These are phyloP conservation scores for Pilobolus umbonatus DNA, from an alignment of 192 early-diverging fungal genomes.

Conservation along the genomic window DNA sequence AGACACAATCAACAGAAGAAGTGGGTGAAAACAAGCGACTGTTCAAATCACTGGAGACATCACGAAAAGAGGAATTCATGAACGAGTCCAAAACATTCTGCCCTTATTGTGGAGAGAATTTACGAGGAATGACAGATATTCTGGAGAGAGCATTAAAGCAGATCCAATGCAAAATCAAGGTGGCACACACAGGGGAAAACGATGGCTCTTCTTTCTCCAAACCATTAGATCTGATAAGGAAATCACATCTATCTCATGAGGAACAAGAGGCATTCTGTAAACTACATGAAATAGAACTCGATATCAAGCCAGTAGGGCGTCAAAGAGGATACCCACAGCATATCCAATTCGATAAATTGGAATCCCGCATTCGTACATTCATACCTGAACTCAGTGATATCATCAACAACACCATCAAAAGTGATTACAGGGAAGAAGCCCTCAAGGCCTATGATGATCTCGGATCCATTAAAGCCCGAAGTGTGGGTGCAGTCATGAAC, in stretches of 20 bases:
- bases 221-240: not conserved
- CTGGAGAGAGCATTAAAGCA: not conserved
- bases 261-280: constrained; percentile 37
- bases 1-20: too few species aligned
- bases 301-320: constrained; percentile 36
- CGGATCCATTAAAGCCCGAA: constrained; percentile 40
- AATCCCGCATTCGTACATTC: constrained; percentile 28
- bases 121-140: not conserved
- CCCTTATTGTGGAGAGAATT: not conserved
- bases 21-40: too few species aligned
- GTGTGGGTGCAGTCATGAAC: constrained; percentile 35
- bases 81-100: not conserved
- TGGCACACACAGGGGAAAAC: not conserved
- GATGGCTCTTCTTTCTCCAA: too few species aligned
- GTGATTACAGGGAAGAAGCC: constrained; percentile 30
- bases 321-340: constrained; percentile 29
- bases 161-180: not conserved
- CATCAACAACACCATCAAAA: constrained; percentile 21
- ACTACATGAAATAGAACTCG: constrained; percentile 36
- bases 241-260: not conserved
- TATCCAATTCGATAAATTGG: constrained; percentile 37
- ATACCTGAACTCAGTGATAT: constrained; percentile 31
- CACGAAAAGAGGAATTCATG: not conserved
- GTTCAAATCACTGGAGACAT: too few species aligned
- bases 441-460: constrained; percentile 31